A percentile compares a stretch with the other conserved stretches of the same genome.
Evolutionary conservation across 140 eudicot genomes (phyloP).

Genomic region (Ambrosia hybrid): DNA sequence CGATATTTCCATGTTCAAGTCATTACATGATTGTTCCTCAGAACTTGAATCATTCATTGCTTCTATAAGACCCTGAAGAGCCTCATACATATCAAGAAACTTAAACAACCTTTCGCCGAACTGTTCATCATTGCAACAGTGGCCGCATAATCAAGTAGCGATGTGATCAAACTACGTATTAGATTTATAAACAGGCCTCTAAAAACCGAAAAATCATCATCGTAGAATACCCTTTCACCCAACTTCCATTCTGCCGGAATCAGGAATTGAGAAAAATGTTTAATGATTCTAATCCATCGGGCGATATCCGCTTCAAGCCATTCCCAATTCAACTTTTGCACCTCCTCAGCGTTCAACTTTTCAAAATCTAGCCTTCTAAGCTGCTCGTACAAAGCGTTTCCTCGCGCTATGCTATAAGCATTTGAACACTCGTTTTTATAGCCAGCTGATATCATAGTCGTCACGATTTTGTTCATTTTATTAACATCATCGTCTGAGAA

Average conservation of each 20-base stretch:
- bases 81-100: slow-evolving; percentile 74
- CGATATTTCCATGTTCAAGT: slow-evolving; percentile 43
- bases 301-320: slow-evolving; percentile 57
- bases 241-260: slow-evolving; percentile 64
- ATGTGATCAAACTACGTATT: slow-evolving; percentile 48
- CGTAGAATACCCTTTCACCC: slow-evolving; percentile 47
- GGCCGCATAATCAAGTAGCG: slow-evolving; percentile 67
- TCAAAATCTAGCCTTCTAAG: slow-evolving; percentile 49
- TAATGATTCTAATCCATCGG: slow-evolving; percentile 61
- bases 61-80: slow-evolving; percentile 42
- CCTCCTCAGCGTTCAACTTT: slow-evolving; percentile 63
- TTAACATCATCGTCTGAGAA: slow-evolving; percentile 27
- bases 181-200: slow-evolving; percentile 42
- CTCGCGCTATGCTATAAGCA: slow-evolving; percentile 50
- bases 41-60: slow-evolving; percentile 21
- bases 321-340: slow-evolving; percentile 67
- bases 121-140: slow-evolving; percentile 56
- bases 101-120: slow-evolving; percentile 66
- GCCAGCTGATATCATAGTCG: slow-evolving; percentile 51
- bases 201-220: slow-evolving; percentile 21
- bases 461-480: slow-evolving; percentile 37
- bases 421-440: slow-evolving; percentile 62
- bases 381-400: slow-evolving; percentile 48
- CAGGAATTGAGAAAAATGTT: slow-evolving; percentile 41
- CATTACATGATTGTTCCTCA: slow-evolving; percentile 21